Evolutionary conservation across 768 basidiomycete species (phyloP).

Genomic region (Coprinellus aureogranulatus): DNA sequence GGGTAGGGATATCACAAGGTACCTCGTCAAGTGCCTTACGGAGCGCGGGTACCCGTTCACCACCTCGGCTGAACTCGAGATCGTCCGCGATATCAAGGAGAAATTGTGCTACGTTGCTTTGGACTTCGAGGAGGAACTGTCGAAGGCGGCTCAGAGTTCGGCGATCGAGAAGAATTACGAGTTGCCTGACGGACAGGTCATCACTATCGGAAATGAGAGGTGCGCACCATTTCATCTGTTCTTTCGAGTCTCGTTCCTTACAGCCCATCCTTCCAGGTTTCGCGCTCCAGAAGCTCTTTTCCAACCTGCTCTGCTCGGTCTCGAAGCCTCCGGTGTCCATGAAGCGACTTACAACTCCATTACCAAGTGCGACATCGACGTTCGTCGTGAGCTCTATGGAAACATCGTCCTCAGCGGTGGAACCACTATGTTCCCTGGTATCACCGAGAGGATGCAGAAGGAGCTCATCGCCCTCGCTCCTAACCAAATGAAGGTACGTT

Average conservation of each 20-base stretch:
- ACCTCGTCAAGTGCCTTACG: conserved; percentile 77
- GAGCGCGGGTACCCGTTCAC: conserved; percentile 95
- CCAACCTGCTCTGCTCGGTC: conserved; percentile 87
- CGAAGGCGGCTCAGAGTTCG: conserved; percentile 86
- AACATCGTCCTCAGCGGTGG: conserved; percentile 88
- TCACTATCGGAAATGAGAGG: conserved; percentile 92
- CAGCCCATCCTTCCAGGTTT: conserved; percentile 59
- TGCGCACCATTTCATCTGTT: conserved; percentile 64
- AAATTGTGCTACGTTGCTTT: conserved; percentile 94
- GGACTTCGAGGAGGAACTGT: conserved; percentile 91
- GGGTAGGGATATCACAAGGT: conserved; percentile 88
- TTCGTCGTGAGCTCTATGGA: conserved; percentile 76
- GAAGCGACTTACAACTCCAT: conserved; percentile 86
- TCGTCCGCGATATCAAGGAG: conserved; percentile 97
- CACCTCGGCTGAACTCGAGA: conserved; percentile 90
- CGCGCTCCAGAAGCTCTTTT: conserved; percentile 92
- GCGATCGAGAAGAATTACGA: conserved; percentile 93
- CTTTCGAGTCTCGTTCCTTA: conserved; percentile 43
- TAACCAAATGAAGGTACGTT: conserved; percentile 75
- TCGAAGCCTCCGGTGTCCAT: conserved; percentile 89
- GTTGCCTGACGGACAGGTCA: conserved; percentile 89
- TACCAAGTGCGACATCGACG: conserved; percentile 84
- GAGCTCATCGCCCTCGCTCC: conserved; percentile 84
- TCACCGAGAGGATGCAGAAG: conserved; percentile 94
- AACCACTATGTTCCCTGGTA: conserved; percentile 95